A percentile compares a stretch with the other conserved stretches of the same genome.
These are phyloP conservation scores for Podospora bellae-mahoneyi DNA, from an alignment of 495 filamentous ascomycete genomes.

Conservation along the genomic window DNA sequence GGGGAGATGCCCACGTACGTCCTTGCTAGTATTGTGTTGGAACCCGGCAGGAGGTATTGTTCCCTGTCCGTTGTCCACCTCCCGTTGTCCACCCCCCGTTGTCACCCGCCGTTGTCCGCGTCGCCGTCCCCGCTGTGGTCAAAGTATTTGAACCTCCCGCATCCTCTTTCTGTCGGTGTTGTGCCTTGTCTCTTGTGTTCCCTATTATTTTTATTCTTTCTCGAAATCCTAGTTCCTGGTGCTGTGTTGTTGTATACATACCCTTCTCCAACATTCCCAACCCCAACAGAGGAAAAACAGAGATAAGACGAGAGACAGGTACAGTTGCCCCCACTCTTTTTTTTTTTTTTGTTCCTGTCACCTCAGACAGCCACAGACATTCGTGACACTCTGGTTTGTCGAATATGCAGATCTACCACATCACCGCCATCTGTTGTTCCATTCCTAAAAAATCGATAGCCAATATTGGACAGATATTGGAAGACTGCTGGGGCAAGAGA, in stretches of 20 bases:
- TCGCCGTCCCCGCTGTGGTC: conserved; percentile 3
- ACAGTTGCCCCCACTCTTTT: neutral
- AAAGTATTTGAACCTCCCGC: conserved; percentile 21
- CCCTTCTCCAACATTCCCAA: neutral
- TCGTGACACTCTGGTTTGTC: no score
- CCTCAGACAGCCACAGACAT: neutral
- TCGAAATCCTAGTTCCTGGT: neutral
- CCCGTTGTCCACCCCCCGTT: neutral
- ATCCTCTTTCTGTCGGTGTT: neutral
- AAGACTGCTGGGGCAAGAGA: conserved; percentile 11
- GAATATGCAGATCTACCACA: neutral
- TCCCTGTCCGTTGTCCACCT: conserved; percentile 10
- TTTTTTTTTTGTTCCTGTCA: neutral
- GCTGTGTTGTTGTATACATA: neutral
- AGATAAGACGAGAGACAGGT: neutral
- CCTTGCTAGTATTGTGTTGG: conserved; percentile 20
- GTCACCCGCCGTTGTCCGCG: conserved; percentile 5
- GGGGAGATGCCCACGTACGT: neutral
- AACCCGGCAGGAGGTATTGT: conserved; percentile 15
- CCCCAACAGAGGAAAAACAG: neutral
- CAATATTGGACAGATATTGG: conserved; percentile 12
- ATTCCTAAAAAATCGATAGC: neutral
- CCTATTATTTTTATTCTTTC: neutral
- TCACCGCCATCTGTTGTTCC: neutral
- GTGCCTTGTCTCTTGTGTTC: conserved; percentile 6